Percentiles rank a stretch among this genome's conserved stretches.
Evolutionary conservation across 768 basidiomycete species (phyloP).

Genomic region (Termitomyces titanicus): DNA sequence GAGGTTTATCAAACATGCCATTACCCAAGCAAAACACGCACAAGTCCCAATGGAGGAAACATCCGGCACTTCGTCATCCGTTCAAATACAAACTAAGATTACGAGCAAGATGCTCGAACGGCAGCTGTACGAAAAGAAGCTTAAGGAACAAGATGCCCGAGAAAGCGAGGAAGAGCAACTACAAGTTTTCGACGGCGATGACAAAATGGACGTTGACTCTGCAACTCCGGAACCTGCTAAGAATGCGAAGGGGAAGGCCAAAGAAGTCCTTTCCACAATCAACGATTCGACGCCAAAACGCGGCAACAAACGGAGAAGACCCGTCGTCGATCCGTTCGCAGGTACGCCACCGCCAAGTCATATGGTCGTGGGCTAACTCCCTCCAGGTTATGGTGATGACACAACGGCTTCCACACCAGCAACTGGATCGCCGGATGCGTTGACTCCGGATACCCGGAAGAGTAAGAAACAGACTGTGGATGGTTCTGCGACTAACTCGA

Average conservation of each 20-base stretch:
- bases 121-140: conserved; percentile 54
- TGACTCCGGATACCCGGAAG: conserved; percentile 3
- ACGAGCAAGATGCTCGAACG: conserved; percentile 76
- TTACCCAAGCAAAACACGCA: conserved; percentile 53
- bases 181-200: conserved; percentile 32
- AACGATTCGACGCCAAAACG: conserved; percentile 8
- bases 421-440: neutral
- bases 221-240: conserved; percentile 19
- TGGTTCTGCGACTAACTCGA: conserved; percentile 2
- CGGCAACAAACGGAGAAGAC: conserved; percentile 45
- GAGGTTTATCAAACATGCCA: conserved; percentile 84
- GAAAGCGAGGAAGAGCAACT: conserved; percentile 39
- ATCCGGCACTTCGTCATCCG: conserved; percentile 22
- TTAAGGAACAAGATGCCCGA: conserved; percentile 46
- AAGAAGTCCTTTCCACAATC: conserved; percentile 9
- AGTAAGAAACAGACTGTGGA: conserved; percentile 15
- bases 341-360: conserved; percentile 32
- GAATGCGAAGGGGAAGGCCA: conserved; percentile 33
- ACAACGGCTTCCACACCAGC: neutral
- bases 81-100: conserved; percentile 46
- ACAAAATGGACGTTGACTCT: conserved; percentile 15
- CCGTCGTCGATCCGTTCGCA: conserved; percentile 61
- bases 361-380: neutral
- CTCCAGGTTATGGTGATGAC: conserved; percentile 34
- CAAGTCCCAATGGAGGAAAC: conserved; percentile 33